phyloP scores from a whole-genome alignment of 2,329 filamentous ascomycete species.

The Metarhizium rileyi region DNA sequence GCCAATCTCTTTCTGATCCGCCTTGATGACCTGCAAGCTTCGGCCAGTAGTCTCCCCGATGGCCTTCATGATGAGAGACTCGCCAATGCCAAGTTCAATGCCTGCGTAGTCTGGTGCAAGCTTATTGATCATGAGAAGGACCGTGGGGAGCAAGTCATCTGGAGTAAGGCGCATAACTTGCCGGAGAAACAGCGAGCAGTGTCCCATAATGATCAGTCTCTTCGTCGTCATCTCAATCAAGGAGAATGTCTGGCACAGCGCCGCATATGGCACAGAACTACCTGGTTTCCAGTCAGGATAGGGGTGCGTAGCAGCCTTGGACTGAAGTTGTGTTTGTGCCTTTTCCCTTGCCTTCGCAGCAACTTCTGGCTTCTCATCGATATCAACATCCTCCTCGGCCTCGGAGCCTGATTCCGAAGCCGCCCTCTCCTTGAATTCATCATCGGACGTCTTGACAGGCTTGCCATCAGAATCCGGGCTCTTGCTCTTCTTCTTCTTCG shows the following conservation, averaged over 20 bases:
- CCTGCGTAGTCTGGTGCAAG: slow-evolving; percentile 93
- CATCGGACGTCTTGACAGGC: slow-evolving; percentile 18
- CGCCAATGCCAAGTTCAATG: slow-evolving; percentile 95
- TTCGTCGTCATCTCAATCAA: slow-evolving; percentile 93
- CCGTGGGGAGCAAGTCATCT: slow-evolving; percentile 74
- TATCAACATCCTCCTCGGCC: slow-evolving; percentile 38
- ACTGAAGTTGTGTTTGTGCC: slow-evolving; percentile 65
- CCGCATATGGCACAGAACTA: slow-evolving; percentile 84
- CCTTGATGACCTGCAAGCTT: slow-evolving; percentile 80
- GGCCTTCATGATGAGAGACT: slow-evolving; percentile 97
- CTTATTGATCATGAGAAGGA: slow-evolving; percentile 96
- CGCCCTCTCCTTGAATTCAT: slow-evolving; percentile 17
- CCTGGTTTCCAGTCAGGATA: slow-evolving; percentile 93
- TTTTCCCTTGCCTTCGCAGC: slow-evolving; percentile 70
- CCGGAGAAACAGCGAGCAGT: slow-evolving; percentile 82
- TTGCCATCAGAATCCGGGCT: slow-evolving; percentile 11
- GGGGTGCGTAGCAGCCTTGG: slow-evolving; percentile 56
- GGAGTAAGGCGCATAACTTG: slow-evolving; percentile 92
- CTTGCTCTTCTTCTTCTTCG: slow-evolving; percentile 9
- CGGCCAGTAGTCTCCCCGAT: slow-evolving; percentile 92
- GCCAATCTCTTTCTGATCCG: slow-evolving; percentile 91
- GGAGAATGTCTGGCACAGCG: slow-evolving; percentile 88
- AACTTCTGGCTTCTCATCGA: slow-evolving; percentile 56
- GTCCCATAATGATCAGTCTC: slow-evolving; percentile 74
- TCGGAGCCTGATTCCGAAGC: slow-evolving; percentile 27